These are phyloP conservation scores for Tricholoma flavovirens DNA, from an alignment of 768 basidiomycete species.

Conservation along the genomic window DNA sequence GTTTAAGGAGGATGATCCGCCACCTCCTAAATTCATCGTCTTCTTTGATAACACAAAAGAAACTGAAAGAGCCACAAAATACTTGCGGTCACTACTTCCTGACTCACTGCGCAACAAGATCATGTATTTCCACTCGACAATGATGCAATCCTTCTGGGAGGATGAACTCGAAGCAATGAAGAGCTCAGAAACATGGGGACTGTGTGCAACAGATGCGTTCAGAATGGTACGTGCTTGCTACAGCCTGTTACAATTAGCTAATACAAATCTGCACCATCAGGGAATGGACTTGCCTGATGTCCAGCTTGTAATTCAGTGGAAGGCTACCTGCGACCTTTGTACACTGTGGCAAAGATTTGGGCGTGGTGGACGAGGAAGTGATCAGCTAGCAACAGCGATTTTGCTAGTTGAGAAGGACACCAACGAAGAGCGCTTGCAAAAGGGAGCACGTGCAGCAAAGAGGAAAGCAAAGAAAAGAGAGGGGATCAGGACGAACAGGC, in stretches of 20 bases:
- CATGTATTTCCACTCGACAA: constrained; percentile 25
- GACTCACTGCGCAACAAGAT: constrained; percentile 11
- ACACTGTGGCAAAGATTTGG: constrained; percentile 28
- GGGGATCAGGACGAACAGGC: background rate
- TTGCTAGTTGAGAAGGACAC: constrained; percentile 17
- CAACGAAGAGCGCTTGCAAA: background rate
- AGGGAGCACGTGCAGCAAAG: background rate
- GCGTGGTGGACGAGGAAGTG: constrained; percentile 13
- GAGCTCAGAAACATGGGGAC: constrained; percentile 15
- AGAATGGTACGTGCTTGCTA: constrained; percentile 22
- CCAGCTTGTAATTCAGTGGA: constrained; percentile 26
- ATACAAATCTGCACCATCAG: constrained; percentile 25
- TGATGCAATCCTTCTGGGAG: constrained; percentile 20
- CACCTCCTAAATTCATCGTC: constrained; percentile 16
- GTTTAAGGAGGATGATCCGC: constrained; percentile 3
- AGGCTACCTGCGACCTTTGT: constrained; percentile 14
- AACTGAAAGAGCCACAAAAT: constrained; percentile 6
- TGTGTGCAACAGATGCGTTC: constrained; percentile 21
- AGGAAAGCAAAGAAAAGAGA: constrained; percentile 1
- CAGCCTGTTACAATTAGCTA: background rate
- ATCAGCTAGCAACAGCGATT: constrained; percentile 10
- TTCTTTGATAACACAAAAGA: constrained; percentile 23
- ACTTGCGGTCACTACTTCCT: constrained; percentile 13
- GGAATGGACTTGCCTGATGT: constrained; percentile 15
- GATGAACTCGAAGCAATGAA: constrained; percentile 3